Base-by-base conservation (phyloP, 1,139 yeast species). In the Suhomyces guaymorum region DNA sequence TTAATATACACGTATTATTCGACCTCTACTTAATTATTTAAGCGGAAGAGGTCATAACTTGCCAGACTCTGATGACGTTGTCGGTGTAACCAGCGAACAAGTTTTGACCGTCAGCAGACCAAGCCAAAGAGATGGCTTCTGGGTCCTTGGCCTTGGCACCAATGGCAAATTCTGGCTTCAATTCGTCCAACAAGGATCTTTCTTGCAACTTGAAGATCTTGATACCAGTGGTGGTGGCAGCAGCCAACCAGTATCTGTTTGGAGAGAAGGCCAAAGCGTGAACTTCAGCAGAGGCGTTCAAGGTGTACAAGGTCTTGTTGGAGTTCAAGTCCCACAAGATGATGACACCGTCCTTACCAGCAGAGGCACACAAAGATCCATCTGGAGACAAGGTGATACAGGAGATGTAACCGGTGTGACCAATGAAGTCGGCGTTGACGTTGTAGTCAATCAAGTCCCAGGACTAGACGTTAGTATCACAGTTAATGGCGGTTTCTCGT, bases 161-260 rank as follows among this genome's bases (percentile, higher is more conserved):
- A 62, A 84, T 81, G 65, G 94, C 87, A 66, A 88, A 87, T 78
- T 92, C 98, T 68, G 97, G 97, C 79, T 86, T 89, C 76, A 92
- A 87, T 80, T 92, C 97, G 68, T 92, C 98, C 75, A 90, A 89
- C 71, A 90, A 80, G 61, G 78, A 76, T 78, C 95, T 85, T 78
- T 87, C 92, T 78, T 89, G 95, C 71, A 92, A 84, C 83, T 90
- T 89, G 88, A 82, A 92, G 81, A 94, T 85, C 89, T 89, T 90
- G 79, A 94, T 88, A 66, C 97, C 94, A 57, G 96, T 76, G 55
- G 96, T 78, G 61, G 99, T 92, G 66, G 98, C 98, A 76, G 97
- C 98, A 70, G 96, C 94, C 73, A 94, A 87, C 98, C 98, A 92
- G 94, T 88, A 94, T 85, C 98, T 90, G 95, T 88, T 87, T 76